Base-by-base conservation (phyloP, 2,329 filamentous ascomycete genomes). In the Colletotrichum tamarilloi region DNA sequence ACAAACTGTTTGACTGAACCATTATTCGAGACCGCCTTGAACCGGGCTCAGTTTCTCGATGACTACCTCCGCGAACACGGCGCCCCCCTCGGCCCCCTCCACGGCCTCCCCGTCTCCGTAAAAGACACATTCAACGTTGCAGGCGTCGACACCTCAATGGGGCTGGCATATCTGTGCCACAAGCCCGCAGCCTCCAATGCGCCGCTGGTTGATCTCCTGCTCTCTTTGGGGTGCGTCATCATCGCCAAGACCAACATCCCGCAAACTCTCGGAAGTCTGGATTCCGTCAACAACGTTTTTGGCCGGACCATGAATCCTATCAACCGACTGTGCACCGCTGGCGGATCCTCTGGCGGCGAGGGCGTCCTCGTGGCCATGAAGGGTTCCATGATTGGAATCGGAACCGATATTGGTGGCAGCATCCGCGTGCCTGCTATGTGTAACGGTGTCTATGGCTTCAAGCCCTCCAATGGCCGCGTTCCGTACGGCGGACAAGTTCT, bases 71-170 rank as follows among this genome's bases (percentile, higher is more conserved):
- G 79, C 11, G 74, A 82, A 22, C 79, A 86, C 28, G 82, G 82
- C 0, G 81, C 79, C 60, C 82, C 86, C 1, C 77, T 88, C 2
- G 91, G 91, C 0, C 90, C 91, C 1, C 82, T 93, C 0, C 90
- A 92, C 77, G 91, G 91, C 7, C 82, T 93, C 0, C 90, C 91
- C 0, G 83, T 93, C 60, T 84, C 83, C 38, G 74, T 88, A 49
- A 88, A 86, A 70, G 84, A 87, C 60, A 83, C 86, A 66, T 85
- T 87, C 75, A 74, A 79, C 46, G 77, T 83, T 55, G 78, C 79
- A 78, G 86, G 85, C 1, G 82, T 88, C 3, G 87, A 89, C 72
- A 89, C 84, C 0, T 80, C 81, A 0, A 84, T 84, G 79, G 84
- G 82, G 1, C 80, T 82, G 49, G 77, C 79, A 1, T 77, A 74